phyloP scores from a whole-genome alignment of 139 green algal species.

The Picochlorum sp. region DNA sequence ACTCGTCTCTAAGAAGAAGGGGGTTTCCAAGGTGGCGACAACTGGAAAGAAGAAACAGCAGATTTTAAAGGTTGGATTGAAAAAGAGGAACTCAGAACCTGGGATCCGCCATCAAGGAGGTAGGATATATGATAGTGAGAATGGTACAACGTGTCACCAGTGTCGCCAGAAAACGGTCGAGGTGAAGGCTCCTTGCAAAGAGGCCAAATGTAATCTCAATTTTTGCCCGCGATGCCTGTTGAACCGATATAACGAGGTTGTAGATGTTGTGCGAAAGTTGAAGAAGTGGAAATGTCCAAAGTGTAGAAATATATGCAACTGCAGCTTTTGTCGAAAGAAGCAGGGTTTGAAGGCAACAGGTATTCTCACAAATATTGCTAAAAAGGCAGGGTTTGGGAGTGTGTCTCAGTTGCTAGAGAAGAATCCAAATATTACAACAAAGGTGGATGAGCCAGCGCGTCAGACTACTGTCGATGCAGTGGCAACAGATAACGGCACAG shows the following conservation, averaged over 20 bases:
- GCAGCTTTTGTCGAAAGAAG: constrained; percentile 54
- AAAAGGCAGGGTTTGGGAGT: constrained; percentile 35
- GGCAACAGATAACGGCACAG: background rate
- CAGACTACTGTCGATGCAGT: background rate
- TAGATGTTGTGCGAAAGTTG: constrained; percentile 22
- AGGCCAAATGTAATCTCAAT: constrained; percentile 32
- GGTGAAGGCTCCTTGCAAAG: constrained; percentile 40
- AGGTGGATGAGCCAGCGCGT: background rate
- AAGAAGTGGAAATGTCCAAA: constrained; percentile 37
- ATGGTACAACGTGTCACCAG: constrained; percentile 53
- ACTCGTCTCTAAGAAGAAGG: background rate
- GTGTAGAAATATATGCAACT: constrained; percentile 43
- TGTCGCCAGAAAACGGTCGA: constrained; percentile 55
- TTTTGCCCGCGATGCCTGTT: constrained; percentile 44
- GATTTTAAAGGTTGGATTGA: background rate
- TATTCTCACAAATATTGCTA: constrained; percentile 35
- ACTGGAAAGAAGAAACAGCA: background rate
- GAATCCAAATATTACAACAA: constrained; percentile 29
- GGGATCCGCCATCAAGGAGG: constrained; percentile 35
- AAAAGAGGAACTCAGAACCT: constrained; percentile 30
- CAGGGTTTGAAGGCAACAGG: constrained; percentile 39
- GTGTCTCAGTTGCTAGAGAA: constrained; percentile 36
- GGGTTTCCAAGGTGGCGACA: background rate
- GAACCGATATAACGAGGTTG: constrained; percentile 40
- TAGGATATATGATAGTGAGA: constrained; percentile 47